phyloP scores from a whole-genome alignment of 495 filamentous ascomycete genomes.

The Aspergillus incahuasiensis region DNA sequence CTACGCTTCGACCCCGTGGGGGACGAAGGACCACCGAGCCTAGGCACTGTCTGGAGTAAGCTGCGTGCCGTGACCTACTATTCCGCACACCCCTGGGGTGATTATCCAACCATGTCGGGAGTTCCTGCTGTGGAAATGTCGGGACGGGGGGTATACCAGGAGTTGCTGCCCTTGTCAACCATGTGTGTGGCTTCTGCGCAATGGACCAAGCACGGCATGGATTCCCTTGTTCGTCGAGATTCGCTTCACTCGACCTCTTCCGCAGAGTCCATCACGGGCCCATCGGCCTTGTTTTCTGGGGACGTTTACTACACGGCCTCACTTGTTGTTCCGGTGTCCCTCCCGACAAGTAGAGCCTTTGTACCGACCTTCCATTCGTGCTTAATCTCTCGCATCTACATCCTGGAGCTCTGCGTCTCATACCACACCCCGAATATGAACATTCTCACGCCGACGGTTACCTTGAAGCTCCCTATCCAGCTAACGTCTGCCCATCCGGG shows the following conservation, averaged over 20 bases:
- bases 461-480: conserved; percentile 73
- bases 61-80: conserved; percentile 74
- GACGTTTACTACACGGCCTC: conserved; percentile 59
- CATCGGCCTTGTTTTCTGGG: conserved; percentile 39
- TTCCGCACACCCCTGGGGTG: conserved; percentile 55
- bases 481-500: conserved; percentile 40
- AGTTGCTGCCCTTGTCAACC: conserved; percentile 57
- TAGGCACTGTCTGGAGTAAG: conserved; percentile 64
- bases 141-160: conserved; percentile 60
- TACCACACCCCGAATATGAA: conserved; percentile 55
- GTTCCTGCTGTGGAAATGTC: conserved; percentile 36
- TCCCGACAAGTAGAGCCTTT: conserved; percentile 68
- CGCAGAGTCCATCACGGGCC: conserved; percentile 29
- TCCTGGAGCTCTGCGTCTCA: conserved; percentile 62
- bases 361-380: conserved; percentile 89
- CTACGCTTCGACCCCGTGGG: conserved; percentile 71
- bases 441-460: conserved; percentile 50
- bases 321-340: conserved; percentile 66
- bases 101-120: conserved; percentile 31
- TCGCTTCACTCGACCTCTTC: conserved; percentile 48
- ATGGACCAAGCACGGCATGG: conserved; percentile 57
- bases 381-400: conserved; percentile 74
- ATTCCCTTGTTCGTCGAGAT: conserved; percentile 47
- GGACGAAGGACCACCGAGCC: conserved; percentile 57
- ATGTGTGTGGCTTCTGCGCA: conserved; percentile 58